Conservation (phyloP, 176 grass and related monocot genomes). For the Oryza brachyantha region DNA sequence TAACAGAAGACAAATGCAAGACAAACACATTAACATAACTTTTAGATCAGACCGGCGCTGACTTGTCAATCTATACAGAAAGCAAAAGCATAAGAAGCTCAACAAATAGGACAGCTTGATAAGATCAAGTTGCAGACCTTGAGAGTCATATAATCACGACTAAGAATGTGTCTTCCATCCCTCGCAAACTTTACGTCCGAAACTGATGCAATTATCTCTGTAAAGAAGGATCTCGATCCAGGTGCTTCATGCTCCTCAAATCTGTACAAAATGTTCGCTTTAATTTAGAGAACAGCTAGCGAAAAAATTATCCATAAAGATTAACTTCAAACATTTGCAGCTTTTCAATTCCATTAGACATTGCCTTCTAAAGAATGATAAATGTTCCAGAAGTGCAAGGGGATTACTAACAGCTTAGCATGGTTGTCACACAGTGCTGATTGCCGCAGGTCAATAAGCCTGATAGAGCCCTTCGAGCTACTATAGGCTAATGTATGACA, state of each 20-base stretch:
- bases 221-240: conserved; percentile 82
- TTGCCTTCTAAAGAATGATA: conserved; percentile 27
- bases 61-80: conserved; percentile 3
- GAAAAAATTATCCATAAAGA: conserved; percentile 16
- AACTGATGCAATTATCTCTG: conserved; percentile 90
- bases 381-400: conserved; percentile 39
- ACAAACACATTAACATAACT: conserved; percentile 6
- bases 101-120: background rate
- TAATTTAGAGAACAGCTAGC: conserved; percentile 17
- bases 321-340: conserved; percentile 5
- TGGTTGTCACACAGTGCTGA: conserved; percentile 89
- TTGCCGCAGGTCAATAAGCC: conserved; percentile 86
- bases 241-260: conserved; percentile 80
- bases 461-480: conserved; percentile 91
- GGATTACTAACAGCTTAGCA: conserved; percentile 69
- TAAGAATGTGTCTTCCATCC: conserved; percentile 79
- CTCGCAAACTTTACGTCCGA: conserved; percentile 89
- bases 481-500: conserved; percentile 93
- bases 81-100: background rate
- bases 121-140: conserved; percentile 53
- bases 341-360: background rate
- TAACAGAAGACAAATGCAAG: background rate
- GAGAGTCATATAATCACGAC: conserved; percentile 97
- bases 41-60: background rate
- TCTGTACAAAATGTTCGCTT: conserved; percentile 33